These are phyloP conservation scores for Daldinia bambusicola DNA, from an alignment of 495 filamentous ascomycete genomes.

Conservation along the genomic window DNA sequence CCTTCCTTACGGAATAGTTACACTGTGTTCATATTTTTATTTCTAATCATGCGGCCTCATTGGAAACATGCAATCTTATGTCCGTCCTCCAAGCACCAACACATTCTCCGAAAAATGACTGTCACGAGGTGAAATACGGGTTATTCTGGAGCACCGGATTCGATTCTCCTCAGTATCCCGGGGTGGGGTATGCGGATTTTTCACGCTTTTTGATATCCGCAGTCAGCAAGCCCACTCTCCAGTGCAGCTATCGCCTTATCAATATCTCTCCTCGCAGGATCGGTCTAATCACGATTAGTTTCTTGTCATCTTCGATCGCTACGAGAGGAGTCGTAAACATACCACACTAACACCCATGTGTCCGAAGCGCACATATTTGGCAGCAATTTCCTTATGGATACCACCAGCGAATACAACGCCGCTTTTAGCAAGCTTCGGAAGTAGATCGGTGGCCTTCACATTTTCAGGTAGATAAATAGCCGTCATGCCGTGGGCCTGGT, in stretches of 20 bases:
- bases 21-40: constrained; percentile 13
- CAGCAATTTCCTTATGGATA: constrained; percentile 80
- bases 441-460: constrained; percentile 78
- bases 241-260: constrained; percentile 82
- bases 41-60: constrained; percentile 2
- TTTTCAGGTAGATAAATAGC: constrained; percentile 93
- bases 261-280: constrained; percentile 74
- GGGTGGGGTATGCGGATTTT: constrained; percentile 7
- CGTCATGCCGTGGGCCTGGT: constrained; percentile 97
- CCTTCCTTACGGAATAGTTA: constrained; percentile 26
- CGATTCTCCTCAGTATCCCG: not conserved
- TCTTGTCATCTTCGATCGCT: constrained; percentile 50
- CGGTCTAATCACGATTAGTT: constrained; percentile 57
- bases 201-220: constrained; percentile 68
- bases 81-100: constrained; percentile 8
- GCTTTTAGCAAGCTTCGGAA: constrained; percentile 87
- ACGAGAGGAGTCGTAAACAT: constrained; percentile 54
- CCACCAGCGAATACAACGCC: constrained; percentile 95
- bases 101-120: constrained; percentile 2
- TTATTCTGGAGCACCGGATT: not conserved
- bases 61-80: constrained; percentile 3
- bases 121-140: not conserved
- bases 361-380: constrained; percentile 72
- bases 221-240: constrained; percentile 77
- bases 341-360: constrained; percentile 97